These are phyloP conservation scores for Suillus placidus DNA, from an alignment of 768 basidiomycete species.

Conservation along the genomic window DNA sequence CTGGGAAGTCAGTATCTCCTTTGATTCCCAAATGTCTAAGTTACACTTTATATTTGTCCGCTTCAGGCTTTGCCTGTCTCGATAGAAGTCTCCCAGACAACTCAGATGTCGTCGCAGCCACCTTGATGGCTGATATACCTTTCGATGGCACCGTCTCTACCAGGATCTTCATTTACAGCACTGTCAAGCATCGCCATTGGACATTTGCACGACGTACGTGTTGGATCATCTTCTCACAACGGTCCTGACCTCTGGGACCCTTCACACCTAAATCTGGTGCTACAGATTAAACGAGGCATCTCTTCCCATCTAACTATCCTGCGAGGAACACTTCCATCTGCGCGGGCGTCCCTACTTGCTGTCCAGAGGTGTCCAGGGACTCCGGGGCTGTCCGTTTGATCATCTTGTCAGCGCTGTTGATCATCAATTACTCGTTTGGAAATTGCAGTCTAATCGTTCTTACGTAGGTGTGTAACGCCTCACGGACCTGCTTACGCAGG, in stretches of 20 bases:
- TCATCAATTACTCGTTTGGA: neutral
- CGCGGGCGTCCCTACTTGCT: neutral
- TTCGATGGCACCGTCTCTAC: neutral
- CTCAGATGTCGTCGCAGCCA: constrained; percentile 15
- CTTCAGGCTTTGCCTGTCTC: constrained; percentile 10
- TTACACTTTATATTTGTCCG: constrained; percentile 7
- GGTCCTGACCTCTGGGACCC: constrained; percentile 8
- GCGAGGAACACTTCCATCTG: neutral
- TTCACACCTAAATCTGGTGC: neutral
- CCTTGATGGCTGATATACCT: neutral
- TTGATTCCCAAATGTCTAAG: constrained; percentile 1
- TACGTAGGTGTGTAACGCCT: neutral
- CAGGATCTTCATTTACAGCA: constrained; percentile 23
- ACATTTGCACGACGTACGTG: constrained; percentile 21
- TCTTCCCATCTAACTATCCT: neutral
- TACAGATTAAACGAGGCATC: neutral
- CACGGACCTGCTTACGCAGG: neutral
- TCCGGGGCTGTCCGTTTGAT: constrained; percentile 4
- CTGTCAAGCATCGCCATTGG: constrained; percentile 23
- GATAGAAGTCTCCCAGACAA: constrained; percentile 28
- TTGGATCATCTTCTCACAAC: constrained; percentile 26
- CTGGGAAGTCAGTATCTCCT: constrained; percentile 15
- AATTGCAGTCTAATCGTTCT: neutral
- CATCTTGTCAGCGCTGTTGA: neutral
- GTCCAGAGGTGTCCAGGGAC: neutral